phyloP scores from a whole-genome alignment of 768 basidiomycete genomes.

The Glaciozyma antarctica region DNA sequence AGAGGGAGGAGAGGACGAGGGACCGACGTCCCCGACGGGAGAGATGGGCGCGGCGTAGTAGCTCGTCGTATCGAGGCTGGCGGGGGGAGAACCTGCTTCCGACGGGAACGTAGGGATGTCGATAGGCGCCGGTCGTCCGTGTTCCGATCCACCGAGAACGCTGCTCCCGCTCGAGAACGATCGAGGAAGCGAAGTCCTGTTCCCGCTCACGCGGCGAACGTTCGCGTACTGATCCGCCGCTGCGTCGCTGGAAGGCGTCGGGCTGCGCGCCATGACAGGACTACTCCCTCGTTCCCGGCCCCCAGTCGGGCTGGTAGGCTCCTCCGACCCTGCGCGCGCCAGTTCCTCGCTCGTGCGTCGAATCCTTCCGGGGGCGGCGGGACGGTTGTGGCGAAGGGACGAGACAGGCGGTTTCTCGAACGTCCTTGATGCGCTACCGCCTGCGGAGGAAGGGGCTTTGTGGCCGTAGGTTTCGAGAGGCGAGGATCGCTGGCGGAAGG shows the following conservation, averaged over 20 bases:
- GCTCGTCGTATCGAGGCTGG: slow-evolving; percentile 21
- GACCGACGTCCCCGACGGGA: slow-evolving; percentile 6
- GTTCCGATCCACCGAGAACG: background rate
- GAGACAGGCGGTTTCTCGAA: slow-evolving; percentile 1
- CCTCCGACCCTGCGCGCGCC: background rate
- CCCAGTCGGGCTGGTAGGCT: background rate
- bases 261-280: background rate
- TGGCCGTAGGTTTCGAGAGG: slow-evolving; percentile 10
- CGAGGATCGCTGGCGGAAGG: background rate
- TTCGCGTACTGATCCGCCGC: too few species aligned
- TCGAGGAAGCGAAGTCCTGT: too few species aligned
- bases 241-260: background rate
- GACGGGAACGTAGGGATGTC: background rate
- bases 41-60: slow-evolving; percentile 20
- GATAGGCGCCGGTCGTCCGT: background rate
- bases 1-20: slow-evolving; percentile 19
- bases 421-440: slow-evolving; percentile 16
- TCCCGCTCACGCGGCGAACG: too few species aligned
- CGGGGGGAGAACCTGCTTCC: background rate
- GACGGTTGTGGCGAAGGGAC: slow-evolving; percentile 20
- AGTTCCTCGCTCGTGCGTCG: slow-evolving; percentile 19
- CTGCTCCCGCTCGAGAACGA: background rate
- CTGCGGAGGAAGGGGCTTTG: slow-evolving; percentile 14
- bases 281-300: background rate
- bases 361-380: slow-evolving; percentile 19